phyloP scores from a whole-genome alignment of 1,284 basidiomycete species.

The Agaricales sp. region DNA sequence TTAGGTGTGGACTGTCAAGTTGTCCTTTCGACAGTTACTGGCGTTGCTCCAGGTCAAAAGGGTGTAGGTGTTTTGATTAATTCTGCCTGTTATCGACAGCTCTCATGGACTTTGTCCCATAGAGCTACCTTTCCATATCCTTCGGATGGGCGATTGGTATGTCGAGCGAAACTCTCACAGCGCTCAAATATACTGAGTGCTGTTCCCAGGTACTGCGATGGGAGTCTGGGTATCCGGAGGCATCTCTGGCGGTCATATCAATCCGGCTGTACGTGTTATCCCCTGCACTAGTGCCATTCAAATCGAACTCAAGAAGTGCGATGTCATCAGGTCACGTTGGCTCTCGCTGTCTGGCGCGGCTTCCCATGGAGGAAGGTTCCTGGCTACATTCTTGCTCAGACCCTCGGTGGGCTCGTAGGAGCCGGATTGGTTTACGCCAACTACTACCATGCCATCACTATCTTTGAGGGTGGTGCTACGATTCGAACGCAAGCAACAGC shows the following conservation, averaged over 20 bases:
- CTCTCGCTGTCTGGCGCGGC: constrained; percentile 55
- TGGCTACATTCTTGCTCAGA: constrained; percentile 58
- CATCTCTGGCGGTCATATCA: constrained; percentile 70
- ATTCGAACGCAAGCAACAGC: constrained; percentile 65
- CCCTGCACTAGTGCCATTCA: neutral
- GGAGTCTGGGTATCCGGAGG: constrained; percentile 60
- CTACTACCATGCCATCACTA: constrained; percentile 67
- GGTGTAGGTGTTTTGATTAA: constrained; percentile 43
- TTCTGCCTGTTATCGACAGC: constrained; percentile 2
- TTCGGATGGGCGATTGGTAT: constrained; percentile 61
- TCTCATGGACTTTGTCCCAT: constrained; percentile 4
- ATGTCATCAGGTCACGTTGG: constrained; percentile 46
- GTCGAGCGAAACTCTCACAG: constrained; percentile 7
- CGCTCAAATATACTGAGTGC: too few relatives aligned
- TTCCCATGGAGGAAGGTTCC: constrained; percentile 79
- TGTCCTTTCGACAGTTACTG: constrained; percentile 39
- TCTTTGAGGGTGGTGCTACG: constrained; percentile 51
- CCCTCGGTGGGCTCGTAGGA: constrained; percentile 61
- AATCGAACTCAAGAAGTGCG: constrained; percentile 5
- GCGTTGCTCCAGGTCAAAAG: constrained; percentile 40
- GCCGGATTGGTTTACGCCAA: constrained; percentile 64
- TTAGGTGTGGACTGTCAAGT: constrained; percentile 51
- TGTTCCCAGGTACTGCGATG: constrained; percentile 25
- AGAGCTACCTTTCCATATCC: constrained; percentile 50
- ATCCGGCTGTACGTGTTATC: constrained; percentile 47